These are phyloP conservation scores for Picea mariana DNA, from an alignment of 83 land plant species.

Conservation along the genomic window DNA sequence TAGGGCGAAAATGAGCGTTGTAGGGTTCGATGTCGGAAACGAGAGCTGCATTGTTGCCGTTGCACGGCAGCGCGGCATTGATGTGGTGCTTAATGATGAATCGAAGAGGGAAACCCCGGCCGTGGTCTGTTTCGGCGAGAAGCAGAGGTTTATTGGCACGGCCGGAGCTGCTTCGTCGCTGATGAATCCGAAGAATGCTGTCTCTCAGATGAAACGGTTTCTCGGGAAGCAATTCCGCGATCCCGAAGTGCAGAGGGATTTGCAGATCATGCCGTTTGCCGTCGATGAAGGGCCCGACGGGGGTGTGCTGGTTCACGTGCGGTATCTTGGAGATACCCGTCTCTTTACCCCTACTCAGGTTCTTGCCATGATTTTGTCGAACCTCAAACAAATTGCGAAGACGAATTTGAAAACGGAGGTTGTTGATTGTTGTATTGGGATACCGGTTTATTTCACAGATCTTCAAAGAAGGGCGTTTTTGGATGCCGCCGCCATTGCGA, in stretches of 20 bases:
- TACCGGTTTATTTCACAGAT: conserved; percentile 88
- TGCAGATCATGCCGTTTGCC: conserved; percentile 46
- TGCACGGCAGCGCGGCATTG: conserved; percentile 83
- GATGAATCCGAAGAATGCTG: conserved; percentile 79
- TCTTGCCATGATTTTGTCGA: conserved; percentile 84
- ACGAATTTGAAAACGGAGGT: conserved; percentile 58
- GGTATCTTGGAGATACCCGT: conserved; percentile 56
- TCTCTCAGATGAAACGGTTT: conserved; percentile 86
- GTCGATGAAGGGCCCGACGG: conserved; percentile 79
- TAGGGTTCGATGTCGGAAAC: conserved; percentile 94
- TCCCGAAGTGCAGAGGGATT: conserved; percentile 64
- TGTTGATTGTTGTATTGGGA: conserved; percentile 86
- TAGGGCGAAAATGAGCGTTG: conserved; percentile 72
- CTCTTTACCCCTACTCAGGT: conserved; percentile 74
- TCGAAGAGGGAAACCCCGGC: conserved; percentile 93
- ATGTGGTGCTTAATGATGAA: conserved; percentile 91
- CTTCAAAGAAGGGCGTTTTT: conserved; percentile 76
- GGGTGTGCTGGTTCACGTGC: conserved; percentile 49
- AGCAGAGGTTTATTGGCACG: conserved; percentile 83
- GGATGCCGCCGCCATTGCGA: conserved; percentile 85
- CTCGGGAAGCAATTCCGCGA: conserved; percentile 58
- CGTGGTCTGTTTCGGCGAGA: conserved; percentile 81
- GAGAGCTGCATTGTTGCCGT: conserved; percentile 88
- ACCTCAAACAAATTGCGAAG: conserved; percentile 82
- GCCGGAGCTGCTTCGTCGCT: conserved; percentile 75